A percentile compares a stretch with the other conserved stretches of the same genome.
These are phyloP conservation scores for Ophiobolus disseminans DNA, from an alignment of 2,329 filamentous ascomycete species.

Conservation along the genomic window DNA sequence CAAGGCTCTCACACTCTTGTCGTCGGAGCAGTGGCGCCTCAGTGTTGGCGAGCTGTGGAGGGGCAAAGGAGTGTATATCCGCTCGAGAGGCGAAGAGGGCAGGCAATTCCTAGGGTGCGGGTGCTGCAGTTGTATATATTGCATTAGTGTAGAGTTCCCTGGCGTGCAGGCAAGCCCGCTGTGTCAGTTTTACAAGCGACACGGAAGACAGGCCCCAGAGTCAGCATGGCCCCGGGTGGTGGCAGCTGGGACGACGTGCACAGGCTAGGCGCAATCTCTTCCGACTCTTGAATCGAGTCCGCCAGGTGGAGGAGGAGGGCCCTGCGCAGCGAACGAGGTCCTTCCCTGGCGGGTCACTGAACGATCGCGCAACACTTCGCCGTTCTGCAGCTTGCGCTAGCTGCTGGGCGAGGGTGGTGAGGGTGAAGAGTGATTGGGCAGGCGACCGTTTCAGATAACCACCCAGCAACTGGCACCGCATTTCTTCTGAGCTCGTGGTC, in stretches of 20 bases:
- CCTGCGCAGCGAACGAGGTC: not conserved
- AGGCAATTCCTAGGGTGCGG: constrained; percentile 1
- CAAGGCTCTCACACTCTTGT: no score
- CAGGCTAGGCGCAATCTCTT: constrained; percentile 5
- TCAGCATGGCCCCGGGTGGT: no score
- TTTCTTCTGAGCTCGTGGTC: constrained; percentile 2
- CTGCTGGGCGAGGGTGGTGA: constrained; percentile 6
- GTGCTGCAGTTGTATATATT: constrained; percentile 9
- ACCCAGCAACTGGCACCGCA: not conserved
- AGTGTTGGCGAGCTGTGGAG: not conserved
- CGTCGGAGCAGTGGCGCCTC: no score
- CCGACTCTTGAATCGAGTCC: not conserved
- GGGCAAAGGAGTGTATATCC: not conserved
- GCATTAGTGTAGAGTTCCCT: constrained; percentile 15
- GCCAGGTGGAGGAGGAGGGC: not conserved
- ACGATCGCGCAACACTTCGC: constrained; percentile 10
- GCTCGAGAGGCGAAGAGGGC: not conserved
- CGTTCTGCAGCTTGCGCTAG: constrained; percentile 9
- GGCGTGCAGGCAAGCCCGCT: constrained; percentile 4
- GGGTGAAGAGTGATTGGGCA: constrained; percentile 1
- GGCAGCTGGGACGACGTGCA: no score
- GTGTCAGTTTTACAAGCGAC: constrained; percentile 22
- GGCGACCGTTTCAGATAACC: constrained; percentile 3
- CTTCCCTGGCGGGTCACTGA: constrained; percentile 2
- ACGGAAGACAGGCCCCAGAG: constrained; percentile 11